Evolutionary conservation across 805 yeast species (phyloP).

Genomic region (Yarrowia sp.): DNA sequence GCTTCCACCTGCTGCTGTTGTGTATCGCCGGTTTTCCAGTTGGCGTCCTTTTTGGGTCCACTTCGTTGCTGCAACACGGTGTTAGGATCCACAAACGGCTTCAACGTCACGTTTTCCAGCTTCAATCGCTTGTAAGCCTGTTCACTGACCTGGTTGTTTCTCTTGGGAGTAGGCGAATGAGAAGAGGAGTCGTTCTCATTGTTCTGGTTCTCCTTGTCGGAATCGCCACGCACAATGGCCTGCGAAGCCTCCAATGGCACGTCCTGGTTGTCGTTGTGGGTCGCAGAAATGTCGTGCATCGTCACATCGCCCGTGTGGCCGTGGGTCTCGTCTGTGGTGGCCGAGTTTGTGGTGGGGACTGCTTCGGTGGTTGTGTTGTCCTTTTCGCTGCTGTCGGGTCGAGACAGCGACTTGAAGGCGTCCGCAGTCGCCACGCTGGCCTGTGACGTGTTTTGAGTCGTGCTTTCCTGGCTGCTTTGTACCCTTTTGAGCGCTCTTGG

Average conservation of each 20-base stretch:
- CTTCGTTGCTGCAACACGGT: conserved; percentile 2
- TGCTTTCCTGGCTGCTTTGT: conserved; percentile 28
- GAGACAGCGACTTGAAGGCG: conserved; percentile 25
- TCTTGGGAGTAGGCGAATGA: conserved; percentile 31
- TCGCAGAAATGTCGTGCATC: conserved; percentile 19
- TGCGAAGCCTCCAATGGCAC: conserved; percentile 20
- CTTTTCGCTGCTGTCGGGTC: conserved; percentile 21
- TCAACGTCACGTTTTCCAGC: conserved; percentile 25
- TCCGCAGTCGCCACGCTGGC: conserved; percentile 19
- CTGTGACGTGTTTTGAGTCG: neutral
- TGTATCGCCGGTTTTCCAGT: conserved; percentile 9
- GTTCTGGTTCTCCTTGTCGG: conserved; percentile 31
- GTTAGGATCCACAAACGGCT: conserved; percentile 26
- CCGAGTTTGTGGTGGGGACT: neutral
- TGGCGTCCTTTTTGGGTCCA: conserved; percentile 27
- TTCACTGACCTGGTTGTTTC: conserved; percentile 25
- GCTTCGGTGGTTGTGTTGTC: neutral
- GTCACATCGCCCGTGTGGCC: conserved; percentile 15
- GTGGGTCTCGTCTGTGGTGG: conserved; percentile 2
- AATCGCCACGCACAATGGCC: conserved; percentile 17
- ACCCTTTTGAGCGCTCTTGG: conserved; percentile 6
- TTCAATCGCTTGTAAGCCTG: conserved; percentile 35
- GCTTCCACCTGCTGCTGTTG: conserved; percentile 26
- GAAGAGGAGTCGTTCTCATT: conserved; percentile 5
- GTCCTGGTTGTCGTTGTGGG: conserved; percentile 1